phyloP scores from a whole-genome alignment of 441 rosid genomes.

The Corymbia calophylla region DNA sequence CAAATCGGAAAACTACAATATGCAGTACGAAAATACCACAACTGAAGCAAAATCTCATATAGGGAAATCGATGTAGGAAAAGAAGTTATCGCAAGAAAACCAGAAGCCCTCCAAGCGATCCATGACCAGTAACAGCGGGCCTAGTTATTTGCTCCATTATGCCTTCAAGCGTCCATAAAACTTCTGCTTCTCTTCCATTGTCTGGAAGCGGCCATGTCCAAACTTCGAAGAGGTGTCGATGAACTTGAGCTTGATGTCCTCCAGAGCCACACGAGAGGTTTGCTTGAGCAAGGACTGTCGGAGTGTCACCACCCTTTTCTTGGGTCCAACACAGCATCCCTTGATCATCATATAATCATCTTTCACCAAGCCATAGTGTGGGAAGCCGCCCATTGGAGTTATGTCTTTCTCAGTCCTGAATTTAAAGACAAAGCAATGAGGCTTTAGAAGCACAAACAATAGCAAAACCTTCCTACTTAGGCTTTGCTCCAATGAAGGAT shows the following conservation, averaged over 20 bases:
- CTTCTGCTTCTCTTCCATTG: constrained; percentile 64
- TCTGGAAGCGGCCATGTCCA: constrained; percentile 89
- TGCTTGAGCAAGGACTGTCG: constrained; percentile 69
- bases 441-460: neutral
- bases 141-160: constrained; percentile 1
- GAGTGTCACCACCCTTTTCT: constrained; percentile 91
- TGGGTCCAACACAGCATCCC: constrained; percentile 89
- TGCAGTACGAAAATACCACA: neutral
- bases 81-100: neutral
- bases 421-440: neutral
- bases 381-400: constrained; percentile 91
- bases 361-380: constrained; percentile 84
- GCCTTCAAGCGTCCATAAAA: constrained; percentile 48
- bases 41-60: neutral
- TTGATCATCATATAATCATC: constrained; percentile 81
- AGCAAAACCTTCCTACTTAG: neutral
- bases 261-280: constrained; percentile 72
- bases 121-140: neutral
- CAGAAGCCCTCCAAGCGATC: neutral
- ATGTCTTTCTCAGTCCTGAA: constrained; percentile 85
- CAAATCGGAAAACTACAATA: neutral
- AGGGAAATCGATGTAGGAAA: neutral
- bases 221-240: constrained; percentile 72
- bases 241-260: constrained; percentile 77
- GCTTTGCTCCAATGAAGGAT: neutral